A percentile compares a stretch with the other conserved stretches of the same genome.
Evolutionary conservation across 352 stramenopile genomes (phyloP).

Genomic region (Phytophthora hybrid): DNA sequence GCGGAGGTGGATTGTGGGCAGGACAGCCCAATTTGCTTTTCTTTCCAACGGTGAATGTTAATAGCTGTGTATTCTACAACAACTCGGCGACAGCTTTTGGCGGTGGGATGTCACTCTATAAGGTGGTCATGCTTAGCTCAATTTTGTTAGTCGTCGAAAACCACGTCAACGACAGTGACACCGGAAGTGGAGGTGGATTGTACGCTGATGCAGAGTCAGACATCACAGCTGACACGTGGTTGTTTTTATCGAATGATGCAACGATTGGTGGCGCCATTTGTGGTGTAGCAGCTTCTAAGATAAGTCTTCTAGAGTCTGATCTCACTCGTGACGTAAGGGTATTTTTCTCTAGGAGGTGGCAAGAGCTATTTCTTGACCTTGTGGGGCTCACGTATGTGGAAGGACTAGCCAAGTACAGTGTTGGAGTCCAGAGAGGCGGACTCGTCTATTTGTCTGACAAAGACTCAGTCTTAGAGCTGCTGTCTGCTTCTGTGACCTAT

Average conservation of each 20-base stretch:
- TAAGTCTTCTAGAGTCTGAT: slow-evolving; percentile 19
- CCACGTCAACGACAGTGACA: slow-evolving; percentile 19
- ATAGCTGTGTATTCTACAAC: slow-evolving; percentile 54
- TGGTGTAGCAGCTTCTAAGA: slow-evolving; percentile 25
- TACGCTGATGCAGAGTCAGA: slow-evolving; percentile 15
- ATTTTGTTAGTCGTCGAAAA: slow-evolving; percentile 48
- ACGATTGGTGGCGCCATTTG: slow-evolving; percentile 40
- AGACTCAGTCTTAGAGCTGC: slow-evolving; percentile 28
- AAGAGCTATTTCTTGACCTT: slow-evolving; percentile 27
- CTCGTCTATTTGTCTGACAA: slow-evolving; percentile 47
- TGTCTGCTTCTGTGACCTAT: slow-evolving; percentile 39
- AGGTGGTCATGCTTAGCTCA: slow-evolving; percentile 14
- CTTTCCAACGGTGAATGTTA: slow-evolving; percentile 3
- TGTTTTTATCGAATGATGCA: slow-evolving; percentile 49
- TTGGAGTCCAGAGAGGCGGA: slow-evolving; percentile 33
- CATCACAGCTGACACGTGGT: slow-evolving; percentile 28
- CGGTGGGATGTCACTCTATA: slow-evolving; percentile 38
- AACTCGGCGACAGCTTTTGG: slow-evolving; percentile 41
- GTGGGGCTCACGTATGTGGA: slow-evolving; percentile 31
- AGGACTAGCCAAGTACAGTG: slow-evolving; percentile 13
- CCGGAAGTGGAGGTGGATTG: slow-evolving; percentile 45
- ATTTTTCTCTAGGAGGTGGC: slow-evolving; percentile 30
- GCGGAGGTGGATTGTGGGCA: slow-evolving; percentile 40
- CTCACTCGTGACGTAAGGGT: slow-evolving; percentile 34
- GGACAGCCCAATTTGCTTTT: slow-evolving; percentile 2